These are phyloP conservation scores for Aspergillus hancockii DNA, from an alignment of 495 filamentous ascomycete species.

Conservation along the genomic window DNA sequence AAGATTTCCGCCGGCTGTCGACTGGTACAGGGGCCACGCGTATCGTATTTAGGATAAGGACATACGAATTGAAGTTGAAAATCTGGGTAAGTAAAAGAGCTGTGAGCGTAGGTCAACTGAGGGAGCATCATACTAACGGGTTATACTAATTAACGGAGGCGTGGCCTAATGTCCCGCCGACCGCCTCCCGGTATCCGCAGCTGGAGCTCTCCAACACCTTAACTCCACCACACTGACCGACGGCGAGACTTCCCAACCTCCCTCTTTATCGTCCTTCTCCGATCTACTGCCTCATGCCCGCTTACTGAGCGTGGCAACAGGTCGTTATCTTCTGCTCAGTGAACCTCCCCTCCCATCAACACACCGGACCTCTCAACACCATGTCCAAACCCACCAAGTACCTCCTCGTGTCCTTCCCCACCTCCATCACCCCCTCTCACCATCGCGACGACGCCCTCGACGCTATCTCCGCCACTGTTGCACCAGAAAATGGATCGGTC, in stretches of 20 bases:
- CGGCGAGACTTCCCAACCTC: conserved; percentile 2
- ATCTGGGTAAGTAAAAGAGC: too few relatives aligned
- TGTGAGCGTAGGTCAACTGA: too few relatives aligned
- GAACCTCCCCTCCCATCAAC: conserved; percentile 12
- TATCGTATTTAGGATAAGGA: too few relatives aligned
- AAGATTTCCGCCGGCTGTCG: too few relatives aligned
- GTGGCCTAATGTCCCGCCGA: conserved; percentile 4
- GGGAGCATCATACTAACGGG: too few relatives aligned
- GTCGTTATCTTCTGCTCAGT: conserved; percentile 4
- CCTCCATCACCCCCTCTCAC: conserved; percentile 68
- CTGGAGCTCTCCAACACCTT: conserved; percentile 17
- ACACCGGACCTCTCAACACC: conserved; percentile 18
- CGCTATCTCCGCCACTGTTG: conserved; percentile 68
- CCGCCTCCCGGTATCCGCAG: conserved; percentile 22
- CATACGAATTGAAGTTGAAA: too few relatives aligned
- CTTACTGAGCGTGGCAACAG: conserved; percentile 18
- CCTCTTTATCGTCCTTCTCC: conserved; percentile 8
- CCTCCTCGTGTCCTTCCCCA: conserved; percentile 73
- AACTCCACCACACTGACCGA: conserved; percentile 8
- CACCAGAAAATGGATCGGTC: conserved; percentile 73
- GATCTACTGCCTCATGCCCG: conserved; percentile 21
- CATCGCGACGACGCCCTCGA: conserved; percentile 79
- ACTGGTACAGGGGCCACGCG: too few relatives aligned
- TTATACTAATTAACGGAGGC: not conserved
- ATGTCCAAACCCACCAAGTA: conserved; percentile 67